These are phyloP conservation scores for Ramichloridium luteum DNA, from an alignment of 2,329 filamentous ascomycete genomes.

Conservation along the genomic window DNA sequence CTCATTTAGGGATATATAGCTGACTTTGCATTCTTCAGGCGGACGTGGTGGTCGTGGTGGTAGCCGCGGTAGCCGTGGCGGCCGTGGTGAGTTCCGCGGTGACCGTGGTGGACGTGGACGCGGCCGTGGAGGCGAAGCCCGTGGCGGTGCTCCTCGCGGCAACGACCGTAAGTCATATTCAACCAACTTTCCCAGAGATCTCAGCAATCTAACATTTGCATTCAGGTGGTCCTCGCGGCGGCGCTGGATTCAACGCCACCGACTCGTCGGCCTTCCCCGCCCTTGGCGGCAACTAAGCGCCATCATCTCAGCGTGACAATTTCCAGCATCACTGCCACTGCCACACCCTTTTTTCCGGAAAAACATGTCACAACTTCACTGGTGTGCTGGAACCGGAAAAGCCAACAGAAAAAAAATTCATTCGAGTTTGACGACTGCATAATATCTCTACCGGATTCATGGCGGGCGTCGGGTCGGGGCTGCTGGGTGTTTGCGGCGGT, in stretches of 20 bases:
- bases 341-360: too few species aligned
- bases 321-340: too few species aligned
- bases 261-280: constrained; percentile 25
- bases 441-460: too few species aligned
- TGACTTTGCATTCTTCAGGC: constrained; percentile 29
- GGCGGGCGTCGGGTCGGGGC: too few species aligned
- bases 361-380: too few species aligned
- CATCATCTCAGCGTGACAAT: too few species aligned
- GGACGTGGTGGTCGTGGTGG: constrained; percentile 41
- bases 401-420: too few species aligned
- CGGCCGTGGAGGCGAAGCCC: constrained; percentile 20
- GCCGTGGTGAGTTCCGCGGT: constrained; percentile 31
- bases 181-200: too few species aligned
- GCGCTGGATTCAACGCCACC: constrained; percentile 19
- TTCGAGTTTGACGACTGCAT: too few species aligned
- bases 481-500: too few species aligned
- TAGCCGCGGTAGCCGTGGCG: constrained; percentile 27
- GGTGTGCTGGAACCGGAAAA: too few species aligned
- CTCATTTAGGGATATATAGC: too few species aligned
- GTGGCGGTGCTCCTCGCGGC: constrained; percentile 15
- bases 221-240: constrained; percentile 21
- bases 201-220: neutral
- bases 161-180: constrained; percentile 13
- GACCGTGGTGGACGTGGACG: constrained; percentile 30
- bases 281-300: constrained; percentile 19